These are phyloP conservation scores for Triticum dicoccoides DNA, from an alignment of 176 grass and related monocot species.

Conservation along the genomic window DNA sequence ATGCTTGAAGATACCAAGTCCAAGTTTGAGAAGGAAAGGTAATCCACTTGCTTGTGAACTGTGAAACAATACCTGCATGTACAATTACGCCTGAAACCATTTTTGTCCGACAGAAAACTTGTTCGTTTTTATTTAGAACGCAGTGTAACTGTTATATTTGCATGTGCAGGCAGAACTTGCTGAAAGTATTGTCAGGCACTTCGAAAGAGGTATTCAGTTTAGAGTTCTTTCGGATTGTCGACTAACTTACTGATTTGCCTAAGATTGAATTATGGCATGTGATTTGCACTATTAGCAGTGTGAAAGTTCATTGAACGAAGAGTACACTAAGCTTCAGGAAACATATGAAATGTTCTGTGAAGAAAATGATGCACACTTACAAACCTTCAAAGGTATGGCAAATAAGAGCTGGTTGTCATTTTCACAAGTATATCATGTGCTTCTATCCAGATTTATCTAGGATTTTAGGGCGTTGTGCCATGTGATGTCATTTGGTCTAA, in stretches of 20 bases:
- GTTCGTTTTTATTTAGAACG: neutral
- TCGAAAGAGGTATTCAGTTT: constrained; percentile 68
- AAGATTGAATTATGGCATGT: neutral
- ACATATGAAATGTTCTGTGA: constrained; percentile 64
- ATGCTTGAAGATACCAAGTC: constrained; percentile 71
- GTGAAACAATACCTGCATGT: neutral
- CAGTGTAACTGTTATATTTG: constrained; percentile 9
- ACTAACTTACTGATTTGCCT: neutral
- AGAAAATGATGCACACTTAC: constrained; percentile 70
- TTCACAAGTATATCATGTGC: neutral
- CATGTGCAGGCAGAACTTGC: constrained; percentile 61
- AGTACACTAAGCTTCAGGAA: constrained; percentile 82
- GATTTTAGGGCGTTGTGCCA: neutral
- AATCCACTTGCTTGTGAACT: constrained; percentile 11
- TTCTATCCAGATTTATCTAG: neutral
- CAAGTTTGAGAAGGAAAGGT: constrained; percentile 82
- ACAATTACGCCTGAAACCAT: neutral
- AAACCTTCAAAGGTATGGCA: constrained; percentile 68
- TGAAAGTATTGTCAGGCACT: constrained; percentile 66
- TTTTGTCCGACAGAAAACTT: neutral
- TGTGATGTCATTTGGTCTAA: neutral
- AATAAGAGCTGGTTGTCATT: constrained; percentile 2
- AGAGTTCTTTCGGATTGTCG: neutral
- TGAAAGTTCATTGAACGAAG: constrained; percentile 69
- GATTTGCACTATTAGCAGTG: constrained; percentile 51